Evolutionary conservation across 768 basidiomycete genomes (phyloP), one percentile per base, ranked within the genome.

Genomic region (Auricularia auricula-judae): DNA sequence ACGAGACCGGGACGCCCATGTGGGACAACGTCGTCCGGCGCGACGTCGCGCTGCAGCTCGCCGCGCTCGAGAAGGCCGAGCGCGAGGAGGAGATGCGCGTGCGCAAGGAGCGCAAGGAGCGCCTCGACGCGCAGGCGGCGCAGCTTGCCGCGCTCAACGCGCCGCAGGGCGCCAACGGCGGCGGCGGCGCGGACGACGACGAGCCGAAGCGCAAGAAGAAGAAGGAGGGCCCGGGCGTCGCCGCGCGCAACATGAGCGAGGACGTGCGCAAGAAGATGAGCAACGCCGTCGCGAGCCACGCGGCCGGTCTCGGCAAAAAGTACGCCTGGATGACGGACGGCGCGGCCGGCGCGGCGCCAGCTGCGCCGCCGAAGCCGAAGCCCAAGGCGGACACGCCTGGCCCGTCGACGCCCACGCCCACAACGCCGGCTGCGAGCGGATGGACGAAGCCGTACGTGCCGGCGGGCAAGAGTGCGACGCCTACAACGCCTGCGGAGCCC

Each of bases 211-310:
- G 29, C 74, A 81, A 81, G 76, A 83, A 88, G 74, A 91, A 91
- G 73, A 86, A 88, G 72, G 90, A 91, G 36, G 88, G 88, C 0
- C 89, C 91, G 0, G 88, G 90, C 11, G 88, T 91, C 11, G 89
- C 89, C 0, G 90, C 91, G 63, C 79, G 88, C 64, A 93, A 93
- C 71, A 91, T 95, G 89, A 88, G 86, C 4, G 93, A 93, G 74
- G 93, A 94, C 69, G 88, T 92, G 69, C 79, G 87, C 68, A 95
- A 95, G 80, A 93, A 91, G 73, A 86, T 94, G 86, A 89, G 88
- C 39, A 93, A 96, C 73, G 88, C 88, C 29, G 89, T 90, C 4
- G 93, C 93, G 29, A 88, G 86, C 68, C 91, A 91, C 72, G 91
- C 91, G 4, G 90, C 91, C n/a, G 93, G 93, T 0, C 72, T 91